Evolutionary conservation across 805 yeast genomes (phyloP).

Genomic region (Candida lessepsii): DNA sequence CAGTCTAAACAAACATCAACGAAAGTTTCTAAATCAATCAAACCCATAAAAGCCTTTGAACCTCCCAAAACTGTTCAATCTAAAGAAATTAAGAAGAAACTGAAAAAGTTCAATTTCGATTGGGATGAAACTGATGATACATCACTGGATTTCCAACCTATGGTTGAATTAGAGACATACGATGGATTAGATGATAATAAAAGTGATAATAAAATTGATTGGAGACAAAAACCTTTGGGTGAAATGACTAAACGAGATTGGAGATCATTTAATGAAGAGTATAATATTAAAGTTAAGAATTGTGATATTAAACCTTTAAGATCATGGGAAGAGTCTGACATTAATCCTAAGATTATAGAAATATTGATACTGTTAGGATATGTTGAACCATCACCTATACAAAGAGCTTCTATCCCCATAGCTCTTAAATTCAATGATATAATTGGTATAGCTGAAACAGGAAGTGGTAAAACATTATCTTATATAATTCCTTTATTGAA

Average conservation of each 20-base stretch:
- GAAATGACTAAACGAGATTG: constrained; percentile 84
- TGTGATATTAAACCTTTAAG: constrained; percentile 63
- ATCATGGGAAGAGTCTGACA: constrained; percentile 63
- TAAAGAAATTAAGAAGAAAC: not conserved
- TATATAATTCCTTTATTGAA: constrained; percentile 71
- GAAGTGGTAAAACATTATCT: constrained; percentile 91
- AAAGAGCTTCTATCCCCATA: constrained; percentile 81
- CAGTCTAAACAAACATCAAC: not conserved
- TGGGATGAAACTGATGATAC: constrained; percentile 77
- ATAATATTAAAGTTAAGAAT: constrained; percentile 57
- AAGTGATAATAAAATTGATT: constrained; percentile 35
- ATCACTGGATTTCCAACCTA: constrained; percentile 40
- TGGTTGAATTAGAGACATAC: constrained; percentile 18
- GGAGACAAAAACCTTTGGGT: constrained; percentile 65
- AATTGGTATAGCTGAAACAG: constrained; percentile 93
- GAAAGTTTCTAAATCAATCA: not conserved
- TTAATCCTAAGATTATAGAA: constrained; percentile 20
- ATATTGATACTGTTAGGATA: constrained; percentile 47
- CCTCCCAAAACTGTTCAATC: not conserved
- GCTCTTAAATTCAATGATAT: constrained; percentile 61
- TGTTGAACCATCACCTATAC: constrained; percentile 82
- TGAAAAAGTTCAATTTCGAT: constrained; percentile 54
- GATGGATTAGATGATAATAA: constrained; percentile 14
- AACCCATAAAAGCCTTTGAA: not conserved
- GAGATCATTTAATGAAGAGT: constrained; percentile 83